Evolutionary conservation across 2,329 filamentous ascomycete species (phyloP), one percentile per base, ranked within the genome.

Genomic region (Lasiodiplodia sp.): DNA sequence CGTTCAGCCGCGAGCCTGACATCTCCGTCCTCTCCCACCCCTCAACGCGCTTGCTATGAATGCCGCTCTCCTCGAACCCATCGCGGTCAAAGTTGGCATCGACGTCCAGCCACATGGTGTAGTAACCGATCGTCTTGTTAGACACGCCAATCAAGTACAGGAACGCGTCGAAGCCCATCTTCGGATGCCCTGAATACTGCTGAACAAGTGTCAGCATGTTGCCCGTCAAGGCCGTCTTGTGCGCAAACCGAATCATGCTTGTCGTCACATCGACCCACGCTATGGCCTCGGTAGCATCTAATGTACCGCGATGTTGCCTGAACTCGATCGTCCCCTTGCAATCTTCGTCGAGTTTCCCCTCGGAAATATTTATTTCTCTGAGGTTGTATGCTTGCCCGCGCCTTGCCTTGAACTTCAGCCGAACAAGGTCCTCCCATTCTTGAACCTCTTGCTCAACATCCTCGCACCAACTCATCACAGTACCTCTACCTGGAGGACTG

Each of bases 261-360:
- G 65, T 14, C 7, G 73, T 63, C 11, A 78, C 68, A 31, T 71
- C 70, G 31, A 76, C 69, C 75, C 76, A 78, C 25, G 76, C 70
- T 5, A 73, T 66, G 11, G 76, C 69, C 28, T 74, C 72, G 1
- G 66, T 56, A 8, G 67, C 53, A 37, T 75, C 69, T 5, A 76
- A 58, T 10, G 74, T 75, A 1, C 71, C 73, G 31, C 69, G 69
- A 47, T 75, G 74, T 60, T 78, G 76, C 5, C 75, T 71, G 69
- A 78, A 78, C 57, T 75, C 75, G 47, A 79, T 71, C 2, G 76
- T 78, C 37, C 69, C 70, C 38, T 25, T 21, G 53, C 53, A 23
- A 6, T 21, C 5, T 18, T 5, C 25, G 14, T 18, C 21, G 6
- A 55, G 23, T 16, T 62, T 11, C n/a, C n/a, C 23, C 12, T 23